Conservation (phyloP, 306 rosid genomes). For the Oemleria cerasiformis region DNA sequence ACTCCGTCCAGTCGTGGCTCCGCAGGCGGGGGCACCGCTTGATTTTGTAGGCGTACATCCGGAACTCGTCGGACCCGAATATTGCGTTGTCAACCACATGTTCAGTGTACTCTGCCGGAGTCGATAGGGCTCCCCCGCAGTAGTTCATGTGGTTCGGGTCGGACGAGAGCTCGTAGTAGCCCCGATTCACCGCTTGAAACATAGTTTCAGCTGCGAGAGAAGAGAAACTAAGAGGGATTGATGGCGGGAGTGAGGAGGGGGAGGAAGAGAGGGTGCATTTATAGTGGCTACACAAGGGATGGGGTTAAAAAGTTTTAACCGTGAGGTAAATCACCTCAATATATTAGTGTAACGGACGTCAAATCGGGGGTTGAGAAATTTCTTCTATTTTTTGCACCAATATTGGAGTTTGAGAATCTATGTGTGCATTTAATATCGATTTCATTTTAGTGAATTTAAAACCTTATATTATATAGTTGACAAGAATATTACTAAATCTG, state of each 20-base stretch:
- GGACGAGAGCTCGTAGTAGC: neutral
- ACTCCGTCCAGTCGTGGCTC: constrained; percentile 57
- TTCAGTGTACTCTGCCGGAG: constrained; percentile 10
- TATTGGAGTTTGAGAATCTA: too few relatives aligned
- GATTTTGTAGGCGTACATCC: constrained; percentile 51
- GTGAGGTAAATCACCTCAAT: constrained; percentile 12
- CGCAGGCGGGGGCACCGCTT: constrained; percentile 43
- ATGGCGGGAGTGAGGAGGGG: too few relatives aligned
- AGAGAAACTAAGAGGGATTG: neutral
- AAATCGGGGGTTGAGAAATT: constrained; percentile 19
- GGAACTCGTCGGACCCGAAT: constrained; percentile 48
- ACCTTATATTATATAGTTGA: too few relatives aligned
- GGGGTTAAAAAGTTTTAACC: constrained; percentile 23
- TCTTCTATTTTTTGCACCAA: neutral
- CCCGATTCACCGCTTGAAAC: constrained; percentile 13
- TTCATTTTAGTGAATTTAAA: too few relatives aligned
- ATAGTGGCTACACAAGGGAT: constrained; percentile 10
- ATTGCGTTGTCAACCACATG: constrained; percentile 12
- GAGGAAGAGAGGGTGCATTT: constrained; percentile 16
- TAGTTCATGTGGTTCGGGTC: neutral
- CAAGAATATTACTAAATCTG: too few relatives aligned
- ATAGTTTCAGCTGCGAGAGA: neutral
- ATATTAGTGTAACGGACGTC: constrained; percentile 7
- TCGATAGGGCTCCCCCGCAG: neutral
- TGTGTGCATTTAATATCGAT: too few relatives aligned